Conservation (phyloP, 441 rosid species). For the Pelargonium citronellum region DNA sequence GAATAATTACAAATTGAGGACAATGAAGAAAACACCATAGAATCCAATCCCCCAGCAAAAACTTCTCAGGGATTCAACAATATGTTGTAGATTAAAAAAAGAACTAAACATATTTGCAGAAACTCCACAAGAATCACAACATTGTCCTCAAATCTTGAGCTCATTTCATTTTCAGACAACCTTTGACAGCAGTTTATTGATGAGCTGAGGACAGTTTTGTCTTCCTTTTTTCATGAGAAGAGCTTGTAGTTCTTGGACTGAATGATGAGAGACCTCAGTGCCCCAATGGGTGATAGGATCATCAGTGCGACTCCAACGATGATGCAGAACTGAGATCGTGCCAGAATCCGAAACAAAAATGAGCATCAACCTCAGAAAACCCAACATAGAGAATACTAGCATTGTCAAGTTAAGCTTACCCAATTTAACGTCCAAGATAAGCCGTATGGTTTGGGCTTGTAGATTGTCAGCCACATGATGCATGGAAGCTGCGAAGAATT, state of each 20-base stretch:
- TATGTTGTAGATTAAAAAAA: not conserved
- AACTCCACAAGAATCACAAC: not conserved
- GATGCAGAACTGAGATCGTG: conserved; percentile 53
- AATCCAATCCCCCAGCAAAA: no score
- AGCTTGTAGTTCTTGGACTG: conserved; percentile 48
- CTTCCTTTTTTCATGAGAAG: conserved; percentile 42
- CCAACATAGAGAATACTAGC: no score
- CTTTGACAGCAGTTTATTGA: no score
- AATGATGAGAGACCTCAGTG: conserved; percentile 51
- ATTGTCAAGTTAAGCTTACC: conserved; percentile 31
- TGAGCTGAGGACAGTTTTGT: no score
- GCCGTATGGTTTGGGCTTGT: conserved; percentile 58
- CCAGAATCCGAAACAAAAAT: not conserved
- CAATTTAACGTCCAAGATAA: conserved; percentile 64
- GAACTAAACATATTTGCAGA: not conserved
- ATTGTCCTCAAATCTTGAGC: not conserved
- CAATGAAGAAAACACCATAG: no score
- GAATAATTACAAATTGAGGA: no score
- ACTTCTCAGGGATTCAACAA: not conserved
- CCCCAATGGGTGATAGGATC: conserved; percentile 69
- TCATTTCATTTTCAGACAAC: not conserved
- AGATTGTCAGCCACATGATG: conserved; percentile 56
- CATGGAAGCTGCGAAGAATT: conserved; percentile 57
- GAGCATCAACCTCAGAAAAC: not conserved
- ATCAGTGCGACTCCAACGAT: conserved; percentile 47